A percentile compares a stretch with the other conserved stretches of the same genome.
Conservation (phyloP, 805 yeast genomes). For the Candida sithepensis region DNA sequence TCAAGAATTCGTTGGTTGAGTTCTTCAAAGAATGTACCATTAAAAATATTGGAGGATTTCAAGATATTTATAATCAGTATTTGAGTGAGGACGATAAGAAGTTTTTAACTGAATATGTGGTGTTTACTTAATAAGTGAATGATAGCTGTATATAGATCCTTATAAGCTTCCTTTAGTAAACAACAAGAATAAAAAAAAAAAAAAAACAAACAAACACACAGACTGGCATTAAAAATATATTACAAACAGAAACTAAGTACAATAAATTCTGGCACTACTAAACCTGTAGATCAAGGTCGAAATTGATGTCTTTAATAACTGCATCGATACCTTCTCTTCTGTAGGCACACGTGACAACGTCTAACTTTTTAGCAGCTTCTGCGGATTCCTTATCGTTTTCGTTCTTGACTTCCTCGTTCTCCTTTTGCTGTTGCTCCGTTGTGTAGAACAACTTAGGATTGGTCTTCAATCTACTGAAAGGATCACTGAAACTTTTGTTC, state of each 20-base stretch:
- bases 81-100: slow-evolving; percentile 53
- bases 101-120: slow-evolving; percentile 41
- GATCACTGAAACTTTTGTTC: slow-evolving; percentile 53
- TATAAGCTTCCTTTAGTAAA: too few relatives aligned
- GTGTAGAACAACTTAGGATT: slow-evolving; percentile 79
- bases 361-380: slow-evolving; percentile 19
- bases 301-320: slow-evolving; percentile 26
- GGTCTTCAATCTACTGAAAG: slow-evolving; percentile 87
- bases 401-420: slow-evolving; percentile 41
- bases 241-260: too few relatives aligned
- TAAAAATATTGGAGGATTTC: slow-evolving; percentile 49
- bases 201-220: too few relatives aligned
- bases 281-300: slow-evolving; percentile 25
- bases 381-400: slow-evolving; percentile 41
- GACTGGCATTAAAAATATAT: not conserved
- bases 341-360: slow-evolving; percentile 28
- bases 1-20: slow-evolving; percentile 38
- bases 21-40: slow-evolving; percentile 58
- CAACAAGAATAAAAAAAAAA: too few relatives aligned
- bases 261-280: too few relatives aligned
- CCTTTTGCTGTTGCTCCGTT: slow-evolving; percentile 47
- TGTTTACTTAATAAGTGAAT: slow-evolving; percentile 17
- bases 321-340: slow-evolving; percentile 31
- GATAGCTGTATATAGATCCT: not conserved
- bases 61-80: slow-evolving; percentile 40